phyloP scores from a whole-genome alignment of 176 grass and related monocot species.

The Aegilops speltoides region DNA sequence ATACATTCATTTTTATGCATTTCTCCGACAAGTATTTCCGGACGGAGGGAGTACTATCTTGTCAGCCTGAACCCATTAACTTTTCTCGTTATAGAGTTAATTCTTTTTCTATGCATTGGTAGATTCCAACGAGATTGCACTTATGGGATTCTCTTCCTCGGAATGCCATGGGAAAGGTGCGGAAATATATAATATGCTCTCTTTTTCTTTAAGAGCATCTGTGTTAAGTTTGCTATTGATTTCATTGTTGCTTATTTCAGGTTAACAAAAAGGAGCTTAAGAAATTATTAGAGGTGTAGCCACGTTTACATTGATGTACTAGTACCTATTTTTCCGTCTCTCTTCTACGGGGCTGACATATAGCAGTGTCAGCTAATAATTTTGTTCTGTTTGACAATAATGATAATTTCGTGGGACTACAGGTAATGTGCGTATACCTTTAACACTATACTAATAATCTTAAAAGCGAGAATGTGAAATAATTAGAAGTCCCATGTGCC shows the following conservation, averaged over 20 bases:
- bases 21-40: too few species aligned
- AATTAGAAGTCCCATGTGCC: not conserved
- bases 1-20: too few species aligned
- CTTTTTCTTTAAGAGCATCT: not conserved
- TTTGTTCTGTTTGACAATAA: not conserved
- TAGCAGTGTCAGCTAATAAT: slow-evolving; percentile 25
- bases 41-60: not conserved
- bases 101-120: slow-evolving; percentile 25
- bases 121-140: slow-evolving; percentile 89
- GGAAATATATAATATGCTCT: slow-evolving; percentile 1
- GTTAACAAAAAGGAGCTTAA: slow-evolving; percentile 96
- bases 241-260: slow-evolving; percentile 46
- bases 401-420: not conserved
- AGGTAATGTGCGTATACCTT: not conserved
- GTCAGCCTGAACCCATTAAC: not conserved
- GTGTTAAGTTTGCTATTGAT: not conserved
- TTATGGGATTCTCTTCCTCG: slow-evolving; percentile 90
- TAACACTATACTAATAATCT: not conserved
- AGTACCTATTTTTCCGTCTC: not conserved
- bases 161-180: slow-evolving; percentile 97
- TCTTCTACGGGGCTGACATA: not conserved
- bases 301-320: not conserved
- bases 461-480: not conserved
- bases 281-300: slow-evolving; percentile 58
- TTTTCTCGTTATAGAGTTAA: not conserved